Evolutionary conservation across 805 yeast genomes (phyloP), one percentile per base, ranked within the genome.

Genomic region (Candida dendrica): DNA sequence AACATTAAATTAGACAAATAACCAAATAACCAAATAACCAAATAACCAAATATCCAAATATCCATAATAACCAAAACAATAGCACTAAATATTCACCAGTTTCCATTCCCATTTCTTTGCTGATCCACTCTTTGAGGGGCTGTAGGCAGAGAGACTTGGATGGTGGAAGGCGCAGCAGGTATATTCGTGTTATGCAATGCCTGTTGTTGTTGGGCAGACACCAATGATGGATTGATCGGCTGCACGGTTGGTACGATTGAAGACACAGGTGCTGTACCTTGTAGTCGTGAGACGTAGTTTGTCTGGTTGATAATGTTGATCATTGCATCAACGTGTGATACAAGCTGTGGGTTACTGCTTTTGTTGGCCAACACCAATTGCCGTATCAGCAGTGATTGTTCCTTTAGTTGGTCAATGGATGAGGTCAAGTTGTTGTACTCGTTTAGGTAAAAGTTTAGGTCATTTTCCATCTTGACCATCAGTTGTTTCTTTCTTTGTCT

Each of bases 401-500:
- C 82, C 31, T 81, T 66, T 42, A 85, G 61, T 29, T 69, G 71
- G n/a, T 66, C 63, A 6, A 81, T 74, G 46, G 85, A 84, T 3
- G 65, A 61, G 13, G 79, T 72, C 39, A 89, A 62, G 34, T 77
- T 77, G 18, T 82, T 75, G 61, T 85, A 88, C 47, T 89, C 90
- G 10, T 71, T 61, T 15, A 84, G 72, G 58, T 80, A 87, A 52
- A 75, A 80, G 36, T 78, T 72, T 41, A 88, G 71, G 58, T 89
- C 95, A 37, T 72, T 77, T 59, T 89, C 95, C 77, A 93, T 82
- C 51, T 82, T 84, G 44, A 77, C 80, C 29, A 89, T 75, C 70
- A 84, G 82, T 58, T 86, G 88, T 67, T 93, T 93, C 70, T 93
- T 93, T 43, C 97, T 76, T 63, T 86, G 95, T 45, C 98, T 77